phyloP scores from a whole-genome alignment of 1,284 basidiomycete species.

The Rhodofomes roseus region DNA sequence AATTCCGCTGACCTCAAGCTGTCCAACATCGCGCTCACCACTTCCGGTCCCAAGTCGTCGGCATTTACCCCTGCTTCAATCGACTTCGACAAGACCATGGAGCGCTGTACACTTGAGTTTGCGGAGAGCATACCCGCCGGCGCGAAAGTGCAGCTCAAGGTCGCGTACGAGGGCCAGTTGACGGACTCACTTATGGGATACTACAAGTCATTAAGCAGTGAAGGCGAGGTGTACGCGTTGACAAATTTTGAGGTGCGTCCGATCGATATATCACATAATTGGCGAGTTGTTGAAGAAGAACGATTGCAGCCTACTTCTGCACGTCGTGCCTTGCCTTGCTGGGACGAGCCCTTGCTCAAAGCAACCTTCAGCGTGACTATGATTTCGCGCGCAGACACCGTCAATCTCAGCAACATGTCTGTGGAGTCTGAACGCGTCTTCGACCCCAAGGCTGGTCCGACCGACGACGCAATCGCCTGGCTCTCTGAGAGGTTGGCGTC shows the following conservation, averaged over 20 bases:
- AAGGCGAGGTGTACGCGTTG: conserved; percentile 60
- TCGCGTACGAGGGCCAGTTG: conserved; percentile 63
- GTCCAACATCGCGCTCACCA: conserved; percentile 61
- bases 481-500: conserved; percentile 20
- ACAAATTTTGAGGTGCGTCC: conserved; percentile 76
- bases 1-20: conserved; percentile 74
- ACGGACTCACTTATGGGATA: conserved; percentile 73
- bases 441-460: conserved; percentile 12
- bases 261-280: conserved; percentile 8
- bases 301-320: conserved; percentile 78
- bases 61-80: conserved; percentile 46
- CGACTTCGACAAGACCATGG: conserved; percentile 57
- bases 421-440: conserved; percentile 52
- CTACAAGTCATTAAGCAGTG: conserved; percentile 57
- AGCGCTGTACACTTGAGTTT: conserved; percentile 63
- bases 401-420: conserved; percentile 88
- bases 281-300: conserved; percentile 9
- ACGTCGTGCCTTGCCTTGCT: conserved; percentile 80
- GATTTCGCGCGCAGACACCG: conserved; percentile 77
- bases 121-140: conserved; percentile 53
- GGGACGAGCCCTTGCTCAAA: conserved; percentile 94
- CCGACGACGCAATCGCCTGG: conserved; percentile 18
- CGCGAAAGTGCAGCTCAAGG: conserved; percentile 58
- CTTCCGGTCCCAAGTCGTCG: conserved; percentile 47
- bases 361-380: conserved; percentile 83